phyloP scores from a whole-genome alignment of 306 rosid genomes.

The Mimosa pudica region DNA sequence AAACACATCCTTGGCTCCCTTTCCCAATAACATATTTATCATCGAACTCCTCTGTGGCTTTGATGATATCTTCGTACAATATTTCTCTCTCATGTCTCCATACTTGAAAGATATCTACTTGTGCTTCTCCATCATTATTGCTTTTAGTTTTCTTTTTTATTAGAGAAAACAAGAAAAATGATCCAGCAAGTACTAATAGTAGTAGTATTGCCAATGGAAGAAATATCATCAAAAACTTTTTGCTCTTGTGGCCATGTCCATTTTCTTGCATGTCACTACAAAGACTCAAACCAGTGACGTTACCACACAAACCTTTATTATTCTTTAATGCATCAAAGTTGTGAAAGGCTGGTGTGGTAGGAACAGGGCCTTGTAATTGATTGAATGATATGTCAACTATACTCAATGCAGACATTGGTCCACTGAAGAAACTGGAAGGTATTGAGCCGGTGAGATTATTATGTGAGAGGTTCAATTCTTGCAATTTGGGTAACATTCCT shows the following conservation, averaged over 20 bases:
- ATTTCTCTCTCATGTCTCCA: constrained; percentile 1
- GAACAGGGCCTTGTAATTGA: constrained; percentile 2
- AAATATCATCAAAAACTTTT: not conserved
- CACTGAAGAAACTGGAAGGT: constrained; percentile 28
- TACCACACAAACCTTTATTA: constrained; percentile 10
- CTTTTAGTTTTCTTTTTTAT: not conserved
- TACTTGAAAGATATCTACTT: not conserved
- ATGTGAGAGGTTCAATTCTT: constrained; percentile 43
- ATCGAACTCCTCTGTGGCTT: constrained; percentile 7
- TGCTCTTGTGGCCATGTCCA: not conserved
- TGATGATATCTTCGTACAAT: constrained; percentile 11
- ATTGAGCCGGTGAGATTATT: constrained; percentile 38
- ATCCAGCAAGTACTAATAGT: not conserved
- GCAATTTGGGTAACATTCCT: constrained; percentile 26
- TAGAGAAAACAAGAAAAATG: not conserved
- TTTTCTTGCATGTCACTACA: not conserved
- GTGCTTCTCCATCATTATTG: not conserved
- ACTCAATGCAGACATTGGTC: not conserved
- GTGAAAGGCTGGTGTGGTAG: constrained; percentile 19
- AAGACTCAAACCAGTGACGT: not conserved
- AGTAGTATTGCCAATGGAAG: not conserved
- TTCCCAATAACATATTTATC: not conserved
- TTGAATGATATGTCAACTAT: not conserved
- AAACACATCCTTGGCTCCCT: not conserved
- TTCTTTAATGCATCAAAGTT: constrained; percentile 13